Conservation (phyloP, 495 filamentous ascomycete genomes). For the Neurospora sp. region DNA sequence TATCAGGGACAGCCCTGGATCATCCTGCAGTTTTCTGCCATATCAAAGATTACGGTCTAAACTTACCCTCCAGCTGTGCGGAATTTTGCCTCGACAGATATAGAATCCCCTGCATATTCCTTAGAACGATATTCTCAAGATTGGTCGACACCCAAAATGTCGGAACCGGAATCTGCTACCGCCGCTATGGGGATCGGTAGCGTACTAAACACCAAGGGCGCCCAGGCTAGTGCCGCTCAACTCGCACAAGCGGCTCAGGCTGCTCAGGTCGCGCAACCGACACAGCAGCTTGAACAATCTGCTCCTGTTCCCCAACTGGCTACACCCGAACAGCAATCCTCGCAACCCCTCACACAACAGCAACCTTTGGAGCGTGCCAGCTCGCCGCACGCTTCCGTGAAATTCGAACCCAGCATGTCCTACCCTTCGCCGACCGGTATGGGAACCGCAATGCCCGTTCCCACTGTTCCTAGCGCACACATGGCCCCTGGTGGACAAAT, state of each 20-base stretch:
- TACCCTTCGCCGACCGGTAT: slow-evolving; percentile 30
- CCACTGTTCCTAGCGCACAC: slow-evolving; percentile 39
- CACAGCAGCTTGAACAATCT: not conserved
- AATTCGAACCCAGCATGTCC: slow-evolving; percentile 22
- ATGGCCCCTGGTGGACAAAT: slow-evolving; percentile 28
- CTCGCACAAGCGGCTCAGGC: not conserved
- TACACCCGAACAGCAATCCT: slow-evolving; percentile 16
- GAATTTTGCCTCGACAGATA: not conserved
- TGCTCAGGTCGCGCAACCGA: not conserved
- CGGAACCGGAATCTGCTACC: slow-evolving; percentile 23
- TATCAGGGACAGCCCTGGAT: not conserved
- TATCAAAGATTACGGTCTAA: not conserved
- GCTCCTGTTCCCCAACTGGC: slow-evolving; percentile 3
- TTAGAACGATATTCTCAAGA: not conserved
- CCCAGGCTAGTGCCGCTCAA: slow-evolving; percentile 1
- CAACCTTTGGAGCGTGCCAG: slow-evolving; percentile 53
- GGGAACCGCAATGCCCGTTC: slow-evolving; percentile 16
- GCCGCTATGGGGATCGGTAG: slow-evolving; percentile 30
- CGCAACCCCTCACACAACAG: slow-evolving; percentile 8
- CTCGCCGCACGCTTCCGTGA: slow-evolving; percentile 61
- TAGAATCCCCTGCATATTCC: not conserved
- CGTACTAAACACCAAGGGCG: slow-evolving; percentile 27
- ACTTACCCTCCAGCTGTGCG: slow-evolving; percentile 4
- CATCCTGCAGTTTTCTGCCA: not conserved
- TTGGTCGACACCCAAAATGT: slow-evolving; percentile 15